Evolutionary conservation across 805 yeast species (phyloP), one percentile per base, ranked within the genome.

Genomic region (Tetrapisispora phaffii): DNA sequence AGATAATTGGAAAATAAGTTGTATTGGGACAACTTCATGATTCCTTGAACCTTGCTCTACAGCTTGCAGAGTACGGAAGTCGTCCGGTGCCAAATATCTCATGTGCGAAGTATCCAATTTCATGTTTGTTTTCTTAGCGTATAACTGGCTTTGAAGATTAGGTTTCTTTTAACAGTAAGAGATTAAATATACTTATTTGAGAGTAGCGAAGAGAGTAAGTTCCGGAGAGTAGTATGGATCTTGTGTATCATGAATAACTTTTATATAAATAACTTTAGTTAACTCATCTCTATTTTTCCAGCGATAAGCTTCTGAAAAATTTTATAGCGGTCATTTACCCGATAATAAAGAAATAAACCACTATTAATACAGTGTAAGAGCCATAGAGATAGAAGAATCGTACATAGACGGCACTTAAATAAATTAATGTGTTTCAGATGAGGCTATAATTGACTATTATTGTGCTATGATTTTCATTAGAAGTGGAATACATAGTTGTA

Each of bases 11-110:
- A 80, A 84, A 44, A 93, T 88, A 68, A 93, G 67, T 33, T 74
- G 72, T 0, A 95, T 85, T 17, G 99, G 99, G 20, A 93, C 97
- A 45, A 93, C 77, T 60, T 90, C 96, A 65, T 93, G 98, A 64
- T 85, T 90, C 50, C 85, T 74, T 1, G 97, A 82, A 12, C 97
- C 98, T 62, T 76, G 72, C 61, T 93, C 97, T 17, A 85, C 84
- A 0, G 96, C 97, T 46, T 82, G 82, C 37, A 93, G 77, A 9
- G 88, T 93, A 46, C 84, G 75, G 71, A 86, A 93, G 68, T 93
- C 98, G 51, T 88, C 97, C 7, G 82, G 73, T 51, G 95, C 80
- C 60, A 93, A 70, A 61, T 93, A 93, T 62, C 97, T 75, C 96
- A 93, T 86, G 64, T 87, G 94, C 8, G 93, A 72, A 0, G 94